A percentile compares a stretch with the other conserved stretches of the same genome.
phyloP scores from a whole-genome alignment of 306 rosid species.

The Biancaea sappan region DNA sequence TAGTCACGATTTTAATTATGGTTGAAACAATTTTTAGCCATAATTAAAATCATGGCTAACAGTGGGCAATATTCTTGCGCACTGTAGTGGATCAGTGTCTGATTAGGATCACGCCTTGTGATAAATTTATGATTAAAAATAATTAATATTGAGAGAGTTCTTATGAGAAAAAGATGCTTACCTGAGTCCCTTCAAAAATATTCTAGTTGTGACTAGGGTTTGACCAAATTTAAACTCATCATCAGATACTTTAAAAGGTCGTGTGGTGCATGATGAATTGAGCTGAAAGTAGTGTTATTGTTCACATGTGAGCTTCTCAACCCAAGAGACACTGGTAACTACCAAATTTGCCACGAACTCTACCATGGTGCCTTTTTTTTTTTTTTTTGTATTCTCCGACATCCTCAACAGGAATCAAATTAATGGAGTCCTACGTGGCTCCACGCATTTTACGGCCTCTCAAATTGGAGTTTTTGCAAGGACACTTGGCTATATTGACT shows the following conservation, averaged over 20 bases:
- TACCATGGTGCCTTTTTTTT: constrained; percentile 63
- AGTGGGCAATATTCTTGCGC: no score
- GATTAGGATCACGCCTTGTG: constrained; percentile 71
- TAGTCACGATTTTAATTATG: no score
- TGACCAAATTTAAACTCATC: no score
- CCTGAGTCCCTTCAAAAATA: no score
- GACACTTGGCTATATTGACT: constrained; percentile 53
- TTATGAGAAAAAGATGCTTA: no score
- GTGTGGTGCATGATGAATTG: neutral
- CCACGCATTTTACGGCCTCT: constrained; percentile 52
- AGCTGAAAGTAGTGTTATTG: neutral
- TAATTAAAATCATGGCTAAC: no score
- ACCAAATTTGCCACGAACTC: constrained; percentile 76
- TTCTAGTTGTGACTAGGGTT: no score
- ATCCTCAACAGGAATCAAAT: constrained; percentile 46
- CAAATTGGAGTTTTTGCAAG: constrained; percentile 67
- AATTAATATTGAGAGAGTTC: no score
- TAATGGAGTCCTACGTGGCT: constrained; percentile 67
- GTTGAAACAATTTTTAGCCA: no score
- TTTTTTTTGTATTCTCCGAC: constrained; percentile 64
- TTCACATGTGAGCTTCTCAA: constrained; percentile 76
- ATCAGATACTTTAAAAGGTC: neutral
- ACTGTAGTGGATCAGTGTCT: no score
- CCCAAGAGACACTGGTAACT: constrained; percentile 66
- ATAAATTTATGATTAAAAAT: neutral